Evolutionary conservation across 768 basidiomycete genomes (phyloP), one percentile per base, ranked within the genome.

Genomic region (Russula sp.): DNA sequence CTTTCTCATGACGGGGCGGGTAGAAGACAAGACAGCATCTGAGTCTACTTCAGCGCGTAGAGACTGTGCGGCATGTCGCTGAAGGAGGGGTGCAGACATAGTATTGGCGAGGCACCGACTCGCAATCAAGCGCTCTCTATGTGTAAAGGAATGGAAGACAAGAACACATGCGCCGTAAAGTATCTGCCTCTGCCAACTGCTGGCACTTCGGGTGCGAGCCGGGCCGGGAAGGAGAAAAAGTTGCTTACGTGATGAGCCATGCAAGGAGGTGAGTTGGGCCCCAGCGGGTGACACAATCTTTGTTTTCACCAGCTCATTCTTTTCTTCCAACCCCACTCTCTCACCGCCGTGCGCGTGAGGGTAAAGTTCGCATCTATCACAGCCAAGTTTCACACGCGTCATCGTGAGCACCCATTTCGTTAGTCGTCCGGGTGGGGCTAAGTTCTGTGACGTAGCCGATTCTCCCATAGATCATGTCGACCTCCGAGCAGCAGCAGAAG

Each of bases 401-500:
- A n/a, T n/a, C 11, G 63, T 64, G 60, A 64, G 63, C 38, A 10
- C 20, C n/a, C 29, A 22, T 52, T 7, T 57, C 9, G 11, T 35
- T 32, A 25, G 46, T 20, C 35, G 10, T 47, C 0, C 13, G 4
- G 6, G 36, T 10, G 16, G 45, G 3, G 20, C 52, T 62, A 34
- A 62, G 18, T 11, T 36, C 10, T 14, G 36, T 34, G 20, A 58
- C 45, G 56, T 43, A 53, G 56, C 54, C 35, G 7, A 36, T 47
- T 36, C 34, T 20, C 51, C 20, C 20, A 32, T 29, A 8, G n/a
- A 7, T 50, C 32, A 77, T 77, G 75, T 72, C 77, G 25, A 73
- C 73, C 38, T 73, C 76, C 78, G 87, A 92, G 66, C 87, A 90
- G 68, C 91, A 93, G 73, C 78, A 78, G 38, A 86, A 83, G 71